Evolutionary conservation across 1,284 basidiomycete species (phyloP), one percentile per base, ranked within the genome.

Genomic region (Fistulinella cinereoalba): DNA sequence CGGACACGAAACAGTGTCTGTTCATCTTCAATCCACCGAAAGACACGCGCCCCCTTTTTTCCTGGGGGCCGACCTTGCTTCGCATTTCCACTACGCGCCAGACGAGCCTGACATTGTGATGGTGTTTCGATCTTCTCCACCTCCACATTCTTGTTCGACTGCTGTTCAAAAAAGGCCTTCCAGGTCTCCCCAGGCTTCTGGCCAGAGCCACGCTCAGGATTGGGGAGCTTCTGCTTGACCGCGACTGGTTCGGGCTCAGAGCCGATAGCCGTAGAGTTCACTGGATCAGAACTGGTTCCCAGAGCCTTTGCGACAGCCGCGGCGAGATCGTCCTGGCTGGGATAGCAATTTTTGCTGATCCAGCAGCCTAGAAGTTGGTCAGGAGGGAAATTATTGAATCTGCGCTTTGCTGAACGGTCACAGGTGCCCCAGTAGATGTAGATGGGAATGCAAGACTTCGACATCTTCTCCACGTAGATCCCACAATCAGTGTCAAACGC

Each of bases 391-490:
- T 50, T 37, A 16, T 6, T 18, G 37, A 50, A 48, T 16, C 6
- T 9, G 16, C 16, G 1, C n/a, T 18, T 33, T 10, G 15, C 46
- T n/a, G 39, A 9, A 6, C 7, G 23, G 15, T 40, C 18, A 12
- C 32, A 48, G 11, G 1, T 4, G 11, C 36, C 41, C 46, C 41
- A 47, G 23, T 33, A 10, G 19, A 49, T 42, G 28, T 50, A 48
- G 24, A 41, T n/a, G 2, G 27, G 46, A 4, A 50, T 3, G 24
- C 49, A 41, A 4, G 33, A 37, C 27, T 23, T 15, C 11, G 32
- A 37, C 49, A 50, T 50, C 16, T 2, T 3, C 15, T 37, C 12
- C 4, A 49, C 24, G 25, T 4, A 6, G 2, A 43, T 8, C 23
- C 27, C 13, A 31, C 18, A 37, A 3, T 27, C 13, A 13, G 1